Evolutionary conservation across 2,329 filamentous ascomycete species (phyloP).

Genomic region (Trichoderma endophyticum): DNA sequence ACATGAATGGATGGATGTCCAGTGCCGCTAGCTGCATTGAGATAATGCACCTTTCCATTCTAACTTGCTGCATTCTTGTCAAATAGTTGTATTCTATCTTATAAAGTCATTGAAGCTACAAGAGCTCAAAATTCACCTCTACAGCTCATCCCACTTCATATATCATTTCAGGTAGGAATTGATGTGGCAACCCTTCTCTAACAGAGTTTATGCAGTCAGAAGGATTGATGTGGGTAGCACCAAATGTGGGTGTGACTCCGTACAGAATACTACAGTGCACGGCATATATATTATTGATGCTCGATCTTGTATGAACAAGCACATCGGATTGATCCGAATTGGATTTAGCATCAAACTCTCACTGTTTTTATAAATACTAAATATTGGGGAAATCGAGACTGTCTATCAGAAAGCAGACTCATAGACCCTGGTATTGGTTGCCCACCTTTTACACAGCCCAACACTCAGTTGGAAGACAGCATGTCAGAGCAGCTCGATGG

Average conservation of each 20-base stretch:
- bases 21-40: not conserved
- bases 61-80: not conserved
- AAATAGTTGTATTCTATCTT: not conserved
- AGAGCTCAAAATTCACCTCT: not conserved
- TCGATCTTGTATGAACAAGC: not conserved
- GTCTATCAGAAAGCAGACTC: not conserved
- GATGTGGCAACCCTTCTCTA: not conserved
- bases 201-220: not conserved
- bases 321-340: not conserved
- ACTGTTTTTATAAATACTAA: not conserved
- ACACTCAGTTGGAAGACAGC: not conserved
- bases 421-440: not conserved
- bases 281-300: not conserved
- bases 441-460: not conserved
- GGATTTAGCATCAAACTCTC: not conserved
- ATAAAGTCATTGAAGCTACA: not conserved
- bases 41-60: not conserved
- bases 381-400: not conserved
- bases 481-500: not conserved
- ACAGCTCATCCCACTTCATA: not conserved
- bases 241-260: not conserved
- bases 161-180: not conserved
- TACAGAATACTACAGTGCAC: not conserved
- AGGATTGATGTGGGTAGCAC: not conserved
- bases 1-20: not conserved